Percentiles rank a stretch among this genome's conserved stretches.
Evolutionary conservation across 805 yeast genomes (phyloP).

Genomic region (Lipomyces orientalis): DNA sequence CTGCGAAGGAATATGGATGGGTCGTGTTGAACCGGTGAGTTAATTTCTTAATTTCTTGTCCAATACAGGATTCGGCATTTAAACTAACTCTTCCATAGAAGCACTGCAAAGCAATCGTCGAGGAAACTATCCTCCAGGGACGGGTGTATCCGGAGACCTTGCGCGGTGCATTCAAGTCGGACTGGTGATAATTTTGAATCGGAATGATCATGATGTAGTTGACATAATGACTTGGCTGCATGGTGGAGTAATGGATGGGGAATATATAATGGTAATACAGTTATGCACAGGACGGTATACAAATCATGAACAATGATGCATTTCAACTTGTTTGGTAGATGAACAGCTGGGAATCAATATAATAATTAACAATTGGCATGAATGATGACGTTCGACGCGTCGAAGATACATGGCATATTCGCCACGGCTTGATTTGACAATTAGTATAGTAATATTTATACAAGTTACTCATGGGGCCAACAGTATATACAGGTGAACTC

Average conservation of each 20-base stretch:
- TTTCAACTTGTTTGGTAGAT: too few species aligned
- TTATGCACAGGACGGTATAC: background rate
- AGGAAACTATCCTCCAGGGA: conserved; percentile 72
- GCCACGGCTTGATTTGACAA: too few species aligned
- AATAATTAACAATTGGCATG: too few species aligned
- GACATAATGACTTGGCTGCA: background rate
- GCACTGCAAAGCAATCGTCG: conserved; percentile 73
- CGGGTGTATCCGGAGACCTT: conserved; percentile 74
- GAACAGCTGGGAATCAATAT: background rate
- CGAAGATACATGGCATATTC: too few species aligned
- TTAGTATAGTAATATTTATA: background rate
- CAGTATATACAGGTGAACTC: background rate
- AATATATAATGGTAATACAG: background rate
- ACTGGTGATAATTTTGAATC: conserved; percentile 39
- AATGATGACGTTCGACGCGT: too few species aligned
- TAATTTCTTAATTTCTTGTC: background rate
- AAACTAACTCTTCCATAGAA: conserved; percentile 37
- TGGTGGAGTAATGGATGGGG: background rate
- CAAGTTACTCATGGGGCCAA: background rate
- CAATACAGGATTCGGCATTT: background rate
- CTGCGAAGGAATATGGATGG: conserved; percentile 88
- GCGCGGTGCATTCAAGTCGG: conserved; percentile 53
- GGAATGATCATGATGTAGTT: background rate
- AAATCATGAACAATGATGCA: background rate
- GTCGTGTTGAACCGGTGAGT: conserved; percentile 70